Evolutionary conservation across 495 filamentous ascomycete genomes (phyloP), one percentile per base, ranked within the genome.

Genomic region (Thermothielavioides terrestris): DNA sequence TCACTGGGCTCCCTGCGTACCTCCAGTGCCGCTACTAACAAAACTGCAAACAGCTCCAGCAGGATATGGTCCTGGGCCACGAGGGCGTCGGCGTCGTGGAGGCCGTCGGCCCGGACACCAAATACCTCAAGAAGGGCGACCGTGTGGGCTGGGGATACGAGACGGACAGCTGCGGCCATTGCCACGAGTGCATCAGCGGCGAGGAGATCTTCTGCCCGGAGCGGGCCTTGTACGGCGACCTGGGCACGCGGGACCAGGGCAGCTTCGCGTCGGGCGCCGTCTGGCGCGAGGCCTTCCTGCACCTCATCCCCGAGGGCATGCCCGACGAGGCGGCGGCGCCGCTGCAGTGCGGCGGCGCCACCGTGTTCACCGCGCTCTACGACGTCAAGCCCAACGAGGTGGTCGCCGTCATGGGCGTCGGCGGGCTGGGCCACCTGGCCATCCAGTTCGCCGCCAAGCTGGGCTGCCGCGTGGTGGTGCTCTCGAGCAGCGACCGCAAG

Each of bases 381-480:
- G 54, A 61, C 28, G 55, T 74, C 10, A 56, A 61, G 53, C 59
- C 74, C 1, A 68, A 64, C 2, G 65, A 67, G n/a, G 59, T 67
- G 7, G 70, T 77, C 11, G 75, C 63, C 32, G 60, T 83, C 20
- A 69, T 80, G 46, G 79, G 78, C 4, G 62, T 83, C 12, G 79
- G 79, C 25, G 79, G 78, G 10, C 68, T 83, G 0, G 80, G 80
- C 8, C 79, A 83, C 60, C 51, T 82, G 42, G 79, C 79, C 4
- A 77, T 83, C 50, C 75, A 80, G 63, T 75, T 79, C 32, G 78
- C 77, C 9, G 55, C 66, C 23, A 77, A 78, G 55, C 76, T 79
- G 72, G 80, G 79, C 7, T 75, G 66, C 53, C 70, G 76, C 17
- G 79, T 82, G 1, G 73, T 82, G 3, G 79, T 78, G 0, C 63